phyloP scores from a whole-genome alignment of 2,329 filamentous ascomycete species.

The Neopestalotiopsis clavispora region DNA sequence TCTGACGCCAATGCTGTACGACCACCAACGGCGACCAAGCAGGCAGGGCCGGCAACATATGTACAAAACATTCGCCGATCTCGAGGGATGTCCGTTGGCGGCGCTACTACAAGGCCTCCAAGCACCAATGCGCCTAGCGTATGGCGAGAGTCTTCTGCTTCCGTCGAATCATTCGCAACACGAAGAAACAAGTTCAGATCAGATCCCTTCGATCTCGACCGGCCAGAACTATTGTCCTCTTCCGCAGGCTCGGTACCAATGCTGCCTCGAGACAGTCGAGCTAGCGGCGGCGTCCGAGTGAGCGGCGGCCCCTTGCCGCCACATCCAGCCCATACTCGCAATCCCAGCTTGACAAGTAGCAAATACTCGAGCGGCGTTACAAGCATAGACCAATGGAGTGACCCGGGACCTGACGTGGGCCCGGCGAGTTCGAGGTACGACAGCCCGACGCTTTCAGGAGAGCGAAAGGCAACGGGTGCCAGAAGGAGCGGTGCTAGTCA shows the following conservation, averaged over 20 bases:
- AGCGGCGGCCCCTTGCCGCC: slow-evolving; percentile 32
- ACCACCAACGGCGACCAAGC: slow-evolving; percentile 27
- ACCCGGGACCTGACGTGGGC: slow-evolving; percentile 60
- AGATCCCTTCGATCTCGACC: slow-evolving; percentile 69
- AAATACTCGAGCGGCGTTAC: slow-evolving; percentile 56
- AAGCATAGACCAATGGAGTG: slow-evolving; percentile 54
- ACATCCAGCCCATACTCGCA: slow-evolving; percentile 38
- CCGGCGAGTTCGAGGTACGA: slow-evolving; percentile 39
- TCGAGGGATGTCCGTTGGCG: slow-evolving; percentile 49
- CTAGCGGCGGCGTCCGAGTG: slow-evolving; percentile 24
- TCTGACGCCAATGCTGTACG: slow-evolving; percentile 52
- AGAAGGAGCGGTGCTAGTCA: slow-evolving; percentile 30
- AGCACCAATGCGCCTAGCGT: slow-evolving; percentile 38
- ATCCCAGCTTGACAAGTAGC: slow-evolving; percentile 39
- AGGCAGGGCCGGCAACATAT: slow-evolving; percentile 44
- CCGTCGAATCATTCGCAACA: slow-evolving; percentile 46
- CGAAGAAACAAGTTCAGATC: slow-evolving; percentile 63
- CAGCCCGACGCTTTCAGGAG: slow-evolving; percentile 27
- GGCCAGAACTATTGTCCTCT: slow-evolving; percentile 48
- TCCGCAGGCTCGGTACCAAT: slow-evolving; percentile 34
- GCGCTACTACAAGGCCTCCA: slow-evolving; percentile 26
- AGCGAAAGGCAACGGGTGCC: slow-evolving; percentile 19
- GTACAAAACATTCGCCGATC: slow-evolving; percentile 53
- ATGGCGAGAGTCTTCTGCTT: slow-evolving; percentile 50
- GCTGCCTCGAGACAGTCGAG: slow-evolving; percentile 20